Evolutionary conservation across 169 alveolate species (phyloP).

Genomic region (Plasmodium berghei): DNA sequence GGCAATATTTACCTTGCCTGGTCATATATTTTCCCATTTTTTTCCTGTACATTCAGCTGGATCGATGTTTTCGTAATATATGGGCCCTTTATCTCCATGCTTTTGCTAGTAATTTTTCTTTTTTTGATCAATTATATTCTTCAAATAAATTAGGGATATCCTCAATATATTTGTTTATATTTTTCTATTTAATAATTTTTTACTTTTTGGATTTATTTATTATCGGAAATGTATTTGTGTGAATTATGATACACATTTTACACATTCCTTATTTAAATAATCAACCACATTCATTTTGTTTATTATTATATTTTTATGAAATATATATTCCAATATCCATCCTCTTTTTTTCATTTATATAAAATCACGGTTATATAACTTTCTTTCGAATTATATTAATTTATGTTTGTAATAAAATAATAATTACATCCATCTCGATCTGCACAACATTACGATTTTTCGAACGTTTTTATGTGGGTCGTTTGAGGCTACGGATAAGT

Average conservation of each 20-base stretch:
- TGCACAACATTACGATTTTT: conserved; percentile 52
- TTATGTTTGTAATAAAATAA: too few relatives aligned
- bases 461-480: conserved; percentile 60
- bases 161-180: background rate
- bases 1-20: background rate
- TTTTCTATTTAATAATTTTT: too few relatives aligned
- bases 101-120: conserved; percentile 29
- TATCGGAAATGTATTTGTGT: too few relatives aligned
- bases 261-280: too few relatives aligned
- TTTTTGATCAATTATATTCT: conserved; percentile 10
- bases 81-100: conserved; percentile 40
- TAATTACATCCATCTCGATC: conserved; percentile 58
- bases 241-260: too few relatives aligned
- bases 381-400: too few relatives aligned
- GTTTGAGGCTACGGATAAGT: conserved; percentile 48
- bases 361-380: too few relatives aligned
- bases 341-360: too few relatives aligned
- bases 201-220: too few relatives aligned
- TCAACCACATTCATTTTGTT: too few relatives aligned
- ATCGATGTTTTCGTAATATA: conserved; percentile 31
- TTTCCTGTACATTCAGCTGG: conserved; percentile 28
- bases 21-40: background rate
- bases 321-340: too few relatives aligned
- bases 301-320: too few relatives aligned
- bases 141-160: background rate